phyloP scores from a whole-genome alignment of 2,329 filamentous ascomycete species.

The Stagonosporopsis rhizophila region DNA sequence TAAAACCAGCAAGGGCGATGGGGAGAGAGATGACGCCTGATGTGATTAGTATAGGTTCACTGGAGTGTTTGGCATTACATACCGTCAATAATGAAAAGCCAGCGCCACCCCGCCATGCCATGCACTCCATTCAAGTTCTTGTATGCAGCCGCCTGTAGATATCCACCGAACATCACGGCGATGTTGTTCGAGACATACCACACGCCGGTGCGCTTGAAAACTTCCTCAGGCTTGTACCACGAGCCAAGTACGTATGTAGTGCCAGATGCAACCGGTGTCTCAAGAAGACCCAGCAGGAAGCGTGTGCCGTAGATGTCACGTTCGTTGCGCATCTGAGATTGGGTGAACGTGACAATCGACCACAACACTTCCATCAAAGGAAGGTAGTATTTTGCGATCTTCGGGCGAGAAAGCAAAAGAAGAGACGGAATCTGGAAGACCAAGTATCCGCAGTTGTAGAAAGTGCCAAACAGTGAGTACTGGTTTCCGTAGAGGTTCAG shows the following conservation, averaged over 20 bases:
- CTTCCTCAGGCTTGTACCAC: constrained; percentile 55
- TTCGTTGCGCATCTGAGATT: constrained; percentile 48
- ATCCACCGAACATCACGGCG: constrained; percentile 65
- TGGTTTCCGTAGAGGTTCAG: constrained; percentile 60
- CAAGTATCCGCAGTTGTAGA: constrained; percentile 50
- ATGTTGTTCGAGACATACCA: constrained; percentile 62
- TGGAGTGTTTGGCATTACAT: background rate
- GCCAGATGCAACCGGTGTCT: constrained; percentile 47
- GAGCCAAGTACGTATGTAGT: constrained; percentile 48
- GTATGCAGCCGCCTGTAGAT: constrained; percentile 63
- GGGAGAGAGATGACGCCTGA: constrained; percentile 62
- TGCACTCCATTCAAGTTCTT: constrained; percentile 57
- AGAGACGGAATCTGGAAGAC: constrained; percentile 51
- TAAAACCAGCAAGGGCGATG: constrained; percentile 61
- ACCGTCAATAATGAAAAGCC: constrained; percentile 62
- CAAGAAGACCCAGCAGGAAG: constrained; percentile 48
- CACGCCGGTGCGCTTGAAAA: constrained; percentile 63
- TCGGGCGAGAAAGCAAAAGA: constrained; percentile 48
- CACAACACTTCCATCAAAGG: constrained; percentile 52
- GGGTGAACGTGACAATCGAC: constrained; percentile 51
- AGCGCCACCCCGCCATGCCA: constrained; percentile 59
- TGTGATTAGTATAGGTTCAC: background rate
- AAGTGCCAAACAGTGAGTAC: constrained; percentile 61
- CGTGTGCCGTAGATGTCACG: constrained; percentile 51
- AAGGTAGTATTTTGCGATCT: constrained; percentile 46